Conservation (phyloP, 1,284 basidiomycete genomes). For the Pseudozyma hubeiensis region DNA sequence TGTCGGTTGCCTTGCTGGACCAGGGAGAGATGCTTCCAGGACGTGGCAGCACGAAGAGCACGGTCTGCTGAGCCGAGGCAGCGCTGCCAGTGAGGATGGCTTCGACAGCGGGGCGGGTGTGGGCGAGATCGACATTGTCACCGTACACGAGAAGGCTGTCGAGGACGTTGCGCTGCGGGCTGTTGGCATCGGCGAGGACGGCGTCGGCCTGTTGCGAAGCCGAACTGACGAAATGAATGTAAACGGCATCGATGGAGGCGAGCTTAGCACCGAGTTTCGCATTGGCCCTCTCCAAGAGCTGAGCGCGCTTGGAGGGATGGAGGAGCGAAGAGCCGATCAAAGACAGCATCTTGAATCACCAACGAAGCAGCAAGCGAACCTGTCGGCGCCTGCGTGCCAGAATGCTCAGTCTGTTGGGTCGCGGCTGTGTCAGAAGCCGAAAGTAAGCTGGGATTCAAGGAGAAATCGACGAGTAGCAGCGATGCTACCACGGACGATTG, state of each 20-base stretch:
- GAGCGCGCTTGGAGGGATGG: constrained; percentile 75
- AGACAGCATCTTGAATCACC: constrained; percentile 55
- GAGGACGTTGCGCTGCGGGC: constrained; percentile 74
- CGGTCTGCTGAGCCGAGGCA: constrained; percentile 69
- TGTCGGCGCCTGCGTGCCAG: neutral
- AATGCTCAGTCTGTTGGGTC: too few relatives aligned
- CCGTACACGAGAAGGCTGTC: constrained; percentile 87
- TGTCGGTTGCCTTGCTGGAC: constrained; percentile 98
- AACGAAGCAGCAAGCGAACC: constrained; percentile 2
- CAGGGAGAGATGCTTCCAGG: constrained; percentile 81
- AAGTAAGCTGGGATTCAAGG: too few relatives aligned
- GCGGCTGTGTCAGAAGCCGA: too few relatives aligned
- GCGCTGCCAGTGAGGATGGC: constrained; percentile 47
- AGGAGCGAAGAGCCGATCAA: constrained; percentile 69
- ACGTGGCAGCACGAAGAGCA: constrained; percentile 64
- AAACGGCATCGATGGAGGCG: constrained; percentile 82
- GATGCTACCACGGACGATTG: constrained; percentile 37
- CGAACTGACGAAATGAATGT: constrained; percentile 85
- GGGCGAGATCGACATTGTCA: constrained; percentile 76
- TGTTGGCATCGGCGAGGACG: constrained; percentile 72
- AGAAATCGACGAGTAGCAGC: constrained; percentile 9
- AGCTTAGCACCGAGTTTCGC: constrained; percentile 66
- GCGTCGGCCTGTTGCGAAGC: constrained; percentile 72
- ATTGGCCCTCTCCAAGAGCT: constrained; percentile 78
- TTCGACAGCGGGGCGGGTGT: constrained; percentile 71